A percentile compares a stretch with the other conserved stretches of the same genome.
phyloP scores from a whole-genome alignment of 1,284 basidiomycete species.

The Austroboletus niveus region DNA sequence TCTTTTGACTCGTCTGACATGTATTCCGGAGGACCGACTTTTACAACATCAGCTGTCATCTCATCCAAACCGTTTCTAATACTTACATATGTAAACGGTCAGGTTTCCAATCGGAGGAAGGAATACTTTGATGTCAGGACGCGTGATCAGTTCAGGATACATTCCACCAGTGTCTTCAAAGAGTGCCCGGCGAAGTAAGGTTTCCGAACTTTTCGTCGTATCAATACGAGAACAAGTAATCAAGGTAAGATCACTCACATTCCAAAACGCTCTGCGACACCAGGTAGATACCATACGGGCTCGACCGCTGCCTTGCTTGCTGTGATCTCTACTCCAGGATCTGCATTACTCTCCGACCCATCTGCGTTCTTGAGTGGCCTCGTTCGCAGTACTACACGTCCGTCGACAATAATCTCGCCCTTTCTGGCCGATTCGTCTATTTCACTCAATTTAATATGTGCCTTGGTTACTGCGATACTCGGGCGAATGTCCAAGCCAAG shows the following conservation, averaged over 20 bases:
- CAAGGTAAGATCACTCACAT: constrained; percentile 55
- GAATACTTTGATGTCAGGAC: constrained; percentile 94
- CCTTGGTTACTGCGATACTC: constrained; percentile 87
- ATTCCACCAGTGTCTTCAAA: constrained; percentile 97
- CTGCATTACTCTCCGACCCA: constrained; percentile 53
- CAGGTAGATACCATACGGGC: constrained; percentile 94
- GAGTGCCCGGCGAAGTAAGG: constrained; percentile 79
- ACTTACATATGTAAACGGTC: constrained; percentile 90
- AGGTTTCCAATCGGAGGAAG: constrained; percentile 91
- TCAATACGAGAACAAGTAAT: not conserved
- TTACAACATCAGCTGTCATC: constrained; percentile 2
- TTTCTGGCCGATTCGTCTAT: constrained; percentile 79
- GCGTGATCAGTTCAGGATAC: constrained; percentile 94
- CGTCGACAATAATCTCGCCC: constrained; percentile 79
- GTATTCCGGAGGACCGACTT: constrained; percentile 81
- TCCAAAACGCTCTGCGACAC: constrained; percentile 86
- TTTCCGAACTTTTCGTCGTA: constrained; percentile 63
- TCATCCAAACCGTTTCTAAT: not conserved
- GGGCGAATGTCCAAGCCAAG: constrained; percentile 78
- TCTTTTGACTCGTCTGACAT: constrained; percentile 81
- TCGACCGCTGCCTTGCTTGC: constrained; percentile 90
- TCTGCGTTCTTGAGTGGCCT: constrained; percentile 60
- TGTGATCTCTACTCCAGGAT: constrained; percentile 84
- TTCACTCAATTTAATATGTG: constrained; percentile 89
- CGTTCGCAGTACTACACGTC: constrained; percentile 76